Evolutionary conservation across 1,284 basidiomycete species (phyloP), one percentile per base, ranked within the genome.

Genomic region (Ustilago bromivora): DNA sequence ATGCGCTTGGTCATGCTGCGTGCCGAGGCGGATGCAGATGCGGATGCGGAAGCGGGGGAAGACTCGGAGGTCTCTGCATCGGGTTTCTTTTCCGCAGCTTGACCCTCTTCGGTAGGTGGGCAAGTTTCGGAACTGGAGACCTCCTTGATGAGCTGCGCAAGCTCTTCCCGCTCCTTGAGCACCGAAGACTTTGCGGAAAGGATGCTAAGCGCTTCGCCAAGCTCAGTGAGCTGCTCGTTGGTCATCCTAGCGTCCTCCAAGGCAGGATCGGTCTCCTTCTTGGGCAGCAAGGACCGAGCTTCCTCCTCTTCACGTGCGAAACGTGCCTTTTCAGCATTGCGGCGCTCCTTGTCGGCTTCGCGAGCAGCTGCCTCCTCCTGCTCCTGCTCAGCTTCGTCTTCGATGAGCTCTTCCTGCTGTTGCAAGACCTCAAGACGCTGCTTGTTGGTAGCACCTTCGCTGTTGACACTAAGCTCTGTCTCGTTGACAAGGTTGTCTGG

Each of bases 321-420:
- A 54, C 76, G 72, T 46, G 77, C 80, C 78, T 82, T 81, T 66
- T 85, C 81, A n/a, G 76, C 76, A 79, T 93, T 91, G 76, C 91
- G 92, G 56, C 91, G 90, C 87, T 94, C 93, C 84, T 91, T 91
- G 86, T 92, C 92, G 52, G 92, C 92, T 80, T 94, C 92, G 74
- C 94, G 91, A 43, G 95, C 93, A 82, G 93, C 93, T 84, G 94
- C 93, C 86, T 97, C 96, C 87, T 97, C 96, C 85, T 89, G 79
- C 82, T 99, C 97, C 87, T 99, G 96, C 86, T 98, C 96, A 76
- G 96, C 92, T 88, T 99, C 96, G 86, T 98, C 96, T 87, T 98
- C 96, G 85, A 99, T 99, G 71, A 99, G 93, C 87, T 99, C 96
- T 86, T 99, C 95, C 87, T 99, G 96, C 86, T 99, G 94, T 84